Evolutionary conservation across 2,329 filamentous ascomycete genomes (phyloP), one percentile per base, ranked within the genome.

Genomic region (Colletotrichum siamense): DNA sequence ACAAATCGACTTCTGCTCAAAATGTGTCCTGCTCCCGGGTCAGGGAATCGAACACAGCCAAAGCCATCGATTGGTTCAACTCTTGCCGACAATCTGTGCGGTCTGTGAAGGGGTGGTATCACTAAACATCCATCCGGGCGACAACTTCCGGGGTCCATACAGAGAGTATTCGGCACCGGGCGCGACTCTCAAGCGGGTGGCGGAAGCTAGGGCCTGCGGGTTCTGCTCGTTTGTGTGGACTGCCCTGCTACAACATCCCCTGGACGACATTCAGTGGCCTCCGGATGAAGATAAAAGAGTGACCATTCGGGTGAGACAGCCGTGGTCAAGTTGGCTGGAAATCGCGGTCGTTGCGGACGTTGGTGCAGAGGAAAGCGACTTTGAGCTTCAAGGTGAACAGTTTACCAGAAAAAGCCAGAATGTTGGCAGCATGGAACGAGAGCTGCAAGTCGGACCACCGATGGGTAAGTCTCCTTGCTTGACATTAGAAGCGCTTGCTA

Each of bases 91-190:
- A n/a, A 44, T 44, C 0, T 44, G 39, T 4, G 39, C 8, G 5
- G 8, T 44, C 0, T 44, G 39, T n/a, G 2, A 44, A 2, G 39
- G 39, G 18, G 18, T 44, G 18, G 1, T 1, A n/a, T 5, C 18
- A 1, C 39, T 44, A 0, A 5, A 44, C 0, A 0, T 44, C 1
- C 39, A 44, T 2, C 18, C 39, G 0, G 39, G 39, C 39, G 18
- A 44, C 18, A 44, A 2, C 39, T 44, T 44, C 5, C 18, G 39
- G 0, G 39, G 39, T 5, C 39, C 18, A 44, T 44, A 44, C 39
- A 44, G 39, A n/a, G 39, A 44, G 0, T n/a, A n/a, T 1, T n/a
- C 39, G 9, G 39, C 39, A 44, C 12, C 39, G 1, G 39, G 18
- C 16, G 39, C 39, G 18, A n/a, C 39, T 44, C 18, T n/a, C 18